Evolutionary conservation across 768 basidiomycete genomes (phyloP).

Genomic region (Baorangia bicolor): DNA sequence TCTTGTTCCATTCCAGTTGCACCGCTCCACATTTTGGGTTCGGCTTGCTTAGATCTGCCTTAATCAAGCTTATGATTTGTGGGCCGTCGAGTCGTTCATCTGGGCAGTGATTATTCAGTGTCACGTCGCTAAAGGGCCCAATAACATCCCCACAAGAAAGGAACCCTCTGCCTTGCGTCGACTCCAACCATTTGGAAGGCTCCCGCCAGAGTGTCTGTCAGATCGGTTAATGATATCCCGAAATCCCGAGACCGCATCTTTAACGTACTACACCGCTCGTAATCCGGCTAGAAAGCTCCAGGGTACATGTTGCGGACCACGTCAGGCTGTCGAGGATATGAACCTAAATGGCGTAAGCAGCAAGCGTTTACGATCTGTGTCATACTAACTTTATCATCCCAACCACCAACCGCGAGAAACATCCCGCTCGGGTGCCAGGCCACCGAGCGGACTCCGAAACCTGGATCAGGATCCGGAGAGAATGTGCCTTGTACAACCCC

Average conservation of each 20-base stretch:
- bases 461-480: slow-evolving; percentile 72
- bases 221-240: not conserved
- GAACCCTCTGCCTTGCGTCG: slow-evolving; percentile 83
- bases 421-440: slow-evolving; percentile 86
- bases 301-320: slow-evolving; percentile 65
- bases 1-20: slow-evolving; percentile 81
- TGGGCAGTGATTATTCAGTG: slow-evolving; percentile 25
- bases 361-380: not conserved
- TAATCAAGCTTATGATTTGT: slow-evolving; percentile 48
- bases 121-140: not conserved
- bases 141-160: slow-evolving; percentile 63
- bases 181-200: slow-evolving; percentile 79
- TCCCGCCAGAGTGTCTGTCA: slow-evolving; percentile 81
- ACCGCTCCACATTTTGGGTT: slow-evolving; percentile 65
- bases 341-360: slow-evolving; percentile 44
- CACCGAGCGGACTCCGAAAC: slow-evolving; percentile 75
- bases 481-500: slow-evolving; percentile 67
- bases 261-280: slow-evolving; percentile 53
- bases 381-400: slow-evolving; percentile 76
- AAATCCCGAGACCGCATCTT: not conserved
- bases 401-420: slow-evolving; percentile 81
- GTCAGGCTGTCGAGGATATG: slow-evolving; percentile 72
- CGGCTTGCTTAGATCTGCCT: slow-evolving; percentile 58
- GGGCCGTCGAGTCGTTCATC: slow-evolving; percentile 66
- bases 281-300: slow-evolving; percentile 62